These are phyloP conservation scores for Solanum habrochaites DNA, from an alignment of 257 asterid species.

Conservation along the genomic window DNA sequence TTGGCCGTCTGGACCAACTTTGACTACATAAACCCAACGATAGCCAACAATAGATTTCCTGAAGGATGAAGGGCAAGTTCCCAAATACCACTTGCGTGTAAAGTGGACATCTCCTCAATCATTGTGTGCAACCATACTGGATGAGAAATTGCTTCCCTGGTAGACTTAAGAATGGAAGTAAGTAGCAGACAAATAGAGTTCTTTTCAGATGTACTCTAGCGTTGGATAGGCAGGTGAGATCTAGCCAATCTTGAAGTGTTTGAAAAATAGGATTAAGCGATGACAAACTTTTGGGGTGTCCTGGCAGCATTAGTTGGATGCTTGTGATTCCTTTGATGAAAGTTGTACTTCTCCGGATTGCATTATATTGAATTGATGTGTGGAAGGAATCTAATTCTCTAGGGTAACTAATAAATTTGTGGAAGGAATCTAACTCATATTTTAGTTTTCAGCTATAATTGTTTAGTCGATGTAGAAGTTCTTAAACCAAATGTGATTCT, in stretches of 20 bases:
- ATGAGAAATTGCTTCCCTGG: not conserved
- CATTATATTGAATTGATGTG: not conserved
- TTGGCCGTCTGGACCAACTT: not conserved
- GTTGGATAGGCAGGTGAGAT: not conserved
- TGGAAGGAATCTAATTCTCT: not conserved
- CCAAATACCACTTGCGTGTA: not conserved
- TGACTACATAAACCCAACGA: not conserved
- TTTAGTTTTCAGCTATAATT: not conserved
- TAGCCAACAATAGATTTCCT: not conserved
- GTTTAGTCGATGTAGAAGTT: not conserved
- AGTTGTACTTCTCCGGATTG: not conserved
- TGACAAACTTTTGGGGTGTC: not conserved
- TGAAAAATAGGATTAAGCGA: not conserved
- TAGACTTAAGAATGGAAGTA: not conserved
- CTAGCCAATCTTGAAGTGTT: not conserved
- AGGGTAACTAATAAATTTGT: not conserved
- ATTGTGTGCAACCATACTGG: not conserved
- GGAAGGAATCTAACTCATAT: not conserved
- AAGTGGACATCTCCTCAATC: not conserved
- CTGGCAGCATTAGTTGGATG: not conserved
- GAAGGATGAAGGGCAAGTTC: not conserved
- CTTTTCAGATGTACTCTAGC: not conserved
- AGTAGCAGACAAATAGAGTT: not conserved
- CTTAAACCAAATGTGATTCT: not conserved
- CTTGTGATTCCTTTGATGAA: not conserved